Base-by-base conservation (phyloP, 148 eudicot species). In the Vaccinium corymbosum region DNA sequence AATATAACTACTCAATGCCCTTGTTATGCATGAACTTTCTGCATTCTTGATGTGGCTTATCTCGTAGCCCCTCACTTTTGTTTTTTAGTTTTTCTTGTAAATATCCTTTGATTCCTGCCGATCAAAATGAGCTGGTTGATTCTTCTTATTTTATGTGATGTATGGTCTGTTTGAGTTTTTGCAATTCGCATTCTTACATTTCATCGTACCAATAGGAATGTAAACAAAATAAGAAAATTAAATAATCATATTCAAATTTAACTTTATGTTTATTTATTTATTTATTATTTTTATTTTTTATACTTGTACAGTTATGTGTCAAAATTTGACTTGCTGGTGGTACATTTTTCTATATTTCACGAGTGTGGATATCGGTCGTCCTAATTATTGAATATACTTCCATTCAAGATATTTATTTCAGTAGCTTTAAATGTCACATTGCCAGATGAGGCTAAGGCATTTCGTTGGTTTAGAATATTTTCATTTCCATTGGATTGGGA, bases 401-500 rank as follows among this genome's bases (percentile, higher is more conserved):
- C 48, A 16, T 73, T 50, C 76, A 12, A 35, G 19, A 2, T 16
- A 16, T 5, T 25, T 73, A 17, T 73, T 42, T 73, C 20, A 73
- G 38, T 16, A 73, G 22, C 16, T 19, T 73, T 73, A 73, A 73
- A 1, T 38, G 17, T 46, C n/a, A 35, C 77, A 73, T 38, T 46
- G 22, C 50, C 51, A 73, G 42, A 42, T 38, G 50, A 16, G 11
- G 77, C 22, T 48, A 46, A 20, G 32, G 22, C 32, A 20, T 49
- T 19, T 49, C 14, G 8, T 48, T 75, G 13, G 22, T 4, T 15
- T 14, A 1, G 56, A 50, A 76, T 73, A 48, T 48, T 74, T n/a
- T 74, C 22, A 74, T 74, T 74, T 74, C 53, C 79, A 76, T 49
- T 76, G 56, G 79, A 76, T 8, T 48, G 73, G 73, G 14, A 38